These are phyloP conservation scores for Xylariaceae sp. DNA, from an alignment of 2,329 filamentous ascomycete genomes.

Conservation along the genomic window DNA sequence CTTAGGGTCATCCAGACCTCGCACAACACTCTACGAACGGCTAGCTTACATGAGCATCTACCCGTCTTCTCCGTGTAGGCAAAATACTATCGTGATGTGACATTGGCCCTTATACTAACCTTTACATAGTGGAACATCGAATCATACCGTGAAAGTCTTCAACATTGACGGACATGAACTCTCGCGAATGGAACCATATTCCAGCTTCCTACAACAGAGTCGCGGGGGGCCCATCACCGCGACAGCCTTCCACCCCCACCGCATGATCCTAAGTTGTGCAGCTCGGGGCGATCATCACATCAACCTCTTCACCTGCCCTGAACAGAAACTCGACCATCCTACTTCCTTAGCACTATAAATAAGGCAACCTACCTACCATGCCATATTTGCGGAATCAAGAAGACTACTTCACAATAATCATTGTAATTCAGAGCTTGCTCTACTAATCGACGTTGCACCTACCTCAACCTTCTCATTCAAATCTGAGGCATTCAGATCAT, in stretches of 20 bases:
- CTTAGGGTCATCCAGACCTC: conserved; percentile 72
- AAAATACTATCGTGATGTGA: neutral
- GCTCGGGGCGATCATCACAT: conserved; percentile 85
- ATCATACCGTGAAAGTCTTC: conserved; percentile 86
- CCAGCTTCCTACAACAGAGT: conserved; percentile 78
- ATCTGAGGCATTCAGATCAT: no score
- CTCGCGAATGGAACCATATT: conserved; percentile 83
- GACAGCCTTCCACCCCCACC: conserved; percentile 93
- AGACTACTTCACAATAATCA: no score
- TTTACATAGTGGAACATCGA: conserved; percentile 69
- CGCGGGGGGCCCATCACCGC: conserved; percentile 78
- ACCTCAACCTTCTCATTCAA: no score
- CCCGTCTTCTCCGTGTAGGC: conserved; percentile 92
- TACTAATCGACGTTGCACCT: no score
- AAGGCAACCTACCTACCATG: no score
- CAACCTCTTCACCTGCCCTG: conserved; percentile 76
- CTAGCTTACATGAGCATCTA: conserved; percentile 92
- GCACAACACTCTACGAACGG: conserved; percentile 72
- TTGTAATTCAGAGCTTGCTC: no score
- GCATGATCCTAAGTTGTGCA: conserved; percentile 84
- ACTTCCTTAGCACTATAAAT: no score
- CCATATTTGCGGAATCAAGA: no score
- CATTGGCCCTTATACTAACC: conserved; percentile 24
- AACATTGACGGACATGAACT: conserved; percentile 79
- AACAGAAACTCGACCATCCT: conserved; percentile 37